Percentiles rank a stretch among this genome's conserved stretches.
Evolutionary conservation across 352 stramenopile species (phyloP).

Genomic region (Globisporangium perplexum): DNA sequence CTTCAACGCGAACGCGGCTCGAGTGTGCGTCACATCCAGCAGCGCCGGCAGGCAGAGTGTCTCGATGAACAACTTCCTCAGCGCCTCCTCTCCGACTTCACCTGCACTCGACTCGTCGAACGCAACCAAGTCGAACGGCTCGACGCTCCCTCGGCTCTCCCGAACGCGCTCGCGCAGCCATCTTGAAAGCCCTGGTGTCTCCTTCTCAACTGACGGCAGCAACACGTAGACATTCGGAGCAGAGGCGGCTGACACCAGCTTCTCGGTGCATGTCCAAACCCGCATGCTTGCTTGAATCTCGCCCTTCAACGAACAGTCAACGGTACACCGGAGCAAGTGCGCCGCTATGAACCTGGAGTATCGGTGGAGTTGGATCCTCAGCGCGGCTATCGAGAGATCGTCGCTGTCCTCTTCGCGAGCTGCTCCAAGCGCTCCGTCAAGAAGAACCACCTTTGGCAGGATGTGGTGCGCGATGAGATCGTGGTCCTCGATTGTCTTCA

Average conservation of each 20-base stretch:
- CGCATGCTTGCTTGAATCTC: constrained; percentile 25
- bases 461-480: constrained; percentile 68
- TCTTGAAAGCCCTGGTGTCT: constrained; percentile 18
- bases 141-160: background rate
- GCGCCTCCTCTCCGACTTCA: constrained; percentile 5
- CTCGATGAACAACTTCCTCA: constrained; percentile 33
- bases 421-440: background rate
- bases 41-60: constrained; percentile 33
- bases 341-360: constrained; percentile 30
- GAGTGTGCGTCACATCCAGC: constrained; percentile 21
- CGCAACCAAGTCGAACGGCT: constrained; percentile 6
- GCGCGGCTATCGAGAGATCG: background rate
- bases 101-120: constrained; percentile 2
- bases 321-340: constrained; percentile 23
- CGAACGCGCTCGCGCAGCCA: constrained; percentile 20
- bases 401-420: background rate
- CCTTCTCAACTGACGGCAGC: constrained; percentile 14
- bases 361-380: constrained; percentile 10
- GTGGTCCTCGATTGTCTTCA: constrained; percentile 64
- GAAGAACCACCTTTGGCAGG: constrained; percentile 30
- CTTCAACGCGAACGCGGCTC: constrained; percentile 18
- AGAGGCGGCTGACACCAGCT: constrained; percentile 12
- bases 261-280: constrained; percentile 20
- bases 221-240: constrained; percentile 21
- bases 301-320: constrained; percentile 19